Percentiles rank a stretch among this genome's conserved stretches.
phyloP scores from a whole-genome alignment of 2,329 filamentous ascomycete genomes.

The Penicillium vulpinum region DNA sequence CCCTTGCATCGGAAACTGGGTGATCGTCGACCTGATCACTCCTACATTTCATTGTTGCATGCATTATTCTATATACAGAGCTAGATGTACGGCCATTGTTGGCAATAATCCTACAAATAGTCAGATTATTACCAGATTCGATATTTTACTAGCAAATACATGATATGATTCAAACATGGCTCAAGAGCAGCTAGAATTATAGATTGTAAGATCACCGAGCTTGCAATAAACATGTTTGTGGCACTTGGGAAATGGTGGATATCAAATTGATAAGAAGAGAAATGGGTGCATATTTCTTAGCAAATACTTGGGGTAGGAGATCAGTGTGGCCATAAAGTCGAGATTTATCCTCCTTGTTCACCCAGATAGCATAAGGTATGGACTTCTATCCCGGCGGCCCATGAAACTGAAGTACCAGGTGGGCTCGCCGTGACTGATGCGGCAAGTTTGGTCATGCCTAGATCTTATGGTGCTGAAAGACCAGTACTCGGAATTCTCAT shows the following conservation, averaged over 20 bases:
- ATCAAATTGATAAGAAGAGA: not conserved
- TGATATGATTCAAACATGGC: not conserved
- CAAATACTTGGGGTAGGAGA: not conserved
- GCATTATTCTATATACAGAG: no score
- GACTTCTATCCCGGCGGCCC: not conserved
- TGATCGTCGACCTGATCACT: no score
- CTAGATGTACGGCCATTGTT: no score
- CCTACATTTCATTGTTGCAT: no score
- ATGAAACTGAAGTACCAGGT: not conserved
- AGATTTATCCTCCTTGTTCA: not conserved
- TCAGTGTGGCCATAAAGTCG: not conserved
- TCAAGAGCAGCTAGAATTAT: not conserved
- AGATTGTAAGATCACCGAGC: not conserved
- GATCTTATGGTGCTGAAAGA: not conserved
- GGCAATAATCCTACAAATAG: not conserved
- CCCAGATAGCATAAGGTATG: not conserved
- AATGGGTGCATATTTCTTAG: not conserved
- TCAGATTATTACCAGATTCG: not conserved
- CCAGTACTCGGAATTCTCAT: not conserved
- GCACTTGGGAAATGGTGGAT: not conserved
- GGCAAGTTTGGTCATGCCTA: not conserved
- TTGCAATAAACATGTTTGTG: not conserved
- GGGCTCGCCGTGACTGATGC: not conserved
- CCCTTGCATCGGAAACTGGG: no score
- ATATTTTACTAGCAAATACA: not conserved